Conservation (phyloP, 2,329 filamentous ascomycete genomes). For the Mycosphaerelloides madeirae region DNA sequence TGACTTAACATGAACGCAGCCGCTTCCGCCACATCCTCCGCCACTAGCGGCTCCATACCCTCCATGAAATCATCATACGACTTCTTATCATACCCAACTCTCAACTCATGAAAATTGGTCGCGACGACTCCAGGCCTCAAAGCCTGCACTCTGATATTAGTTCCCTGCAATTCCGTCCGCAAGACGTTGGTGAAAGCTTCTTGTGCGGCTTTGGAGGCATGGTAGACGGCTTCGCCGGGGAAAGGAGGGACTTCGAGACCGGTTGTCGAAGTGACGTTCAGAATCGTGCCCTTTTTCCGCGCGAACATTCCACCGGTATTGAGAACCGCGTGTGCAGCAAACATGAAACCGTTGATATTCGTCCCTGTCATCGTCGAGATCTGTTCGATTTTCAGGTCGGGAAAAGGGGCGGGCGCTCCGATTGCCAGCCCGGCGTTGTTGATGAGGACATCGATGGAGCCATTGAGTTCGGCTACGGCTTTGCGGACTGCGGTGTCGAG, state of each 20-base stretch:
- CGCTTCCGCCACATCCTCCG: constrained; percentile 42
- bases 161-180: constrained; percentile 44
- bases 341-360: constrained; percentile 46
- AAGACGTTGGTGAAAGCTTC: constrained; percentile 49
- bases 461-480: constrained; percentile 25
- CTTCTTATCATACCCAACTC: constrained; percentile 37
- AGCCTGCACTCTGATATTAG: constrained; percentile 46
- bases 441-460: constrained; percentile 42
- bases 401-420: constrained; percentile 42
- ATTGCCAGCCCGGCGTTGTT: constrained; percentile 49
- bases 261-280: constrained; percentile 48
- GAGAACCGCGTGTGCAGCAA: constrained; percentile 42
- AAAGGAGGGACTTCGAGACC: constrained; percentile 47
- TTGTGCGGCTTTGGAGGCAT: constrained; percentile 45
- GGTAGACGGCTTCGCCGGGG: constrained; percentile 47
- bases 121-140: constrained; percentile 46
- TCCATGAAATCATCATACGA: constrained; percentile 36
- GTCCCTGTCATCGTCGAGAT: constrained; percentile 46
- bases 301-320: constrained; percentile 41
- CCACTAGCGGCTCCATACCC: constrained; percentile 43
- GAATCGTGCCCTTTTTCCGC: constrained; percentile 40
- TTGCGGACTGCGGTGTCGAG: constrained; percentile 31
- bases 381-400: constrained; percentile 38
- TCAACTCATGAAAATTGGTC: constrained; percentile 46
- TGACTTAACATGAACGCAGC: constrained; percentile 42